Evolutionary conservation across 768 basidiomycete species (phyloP).

Genomic region (Plicaturopsis crispa): DNA sequence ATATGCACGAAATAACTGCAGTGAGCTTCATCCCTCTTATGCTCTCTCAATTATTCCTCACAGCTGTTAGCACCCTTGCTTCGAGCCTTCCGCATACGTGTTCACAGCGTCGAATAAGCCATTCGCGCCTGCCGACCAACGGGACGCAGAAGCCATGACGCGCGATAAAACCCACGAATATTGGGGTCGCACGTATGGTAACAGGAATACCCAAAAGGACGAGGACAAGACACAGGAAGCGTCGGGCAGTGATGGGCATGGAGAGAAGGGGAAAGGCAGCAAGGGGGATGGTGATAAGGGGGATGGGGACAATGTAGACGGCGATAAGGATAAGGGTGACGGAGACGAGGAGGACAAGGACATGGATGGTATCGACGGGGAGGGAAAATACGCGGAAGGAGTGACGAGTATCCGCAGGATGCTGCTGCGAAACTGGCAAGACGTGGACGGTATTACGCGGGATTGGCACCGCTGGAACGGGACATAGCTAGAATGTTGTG

Average conservation of each 20-base stretch:
- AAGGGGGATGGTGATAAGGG: background rate
- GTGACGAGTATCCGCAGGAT: constrained; percentile 21
- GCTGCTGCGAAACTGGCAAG: constrained; percentile 24
- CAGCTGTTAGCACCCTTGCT: constrained; percentile 42
- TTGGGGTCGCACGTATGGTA: too few species aligned
- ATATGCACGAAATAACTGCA: constrained; percentile 66
- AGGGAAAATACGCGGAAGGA: constrained; percentile 18
- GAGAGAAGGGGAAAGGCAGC: background rate
- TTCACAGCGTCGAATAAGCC: constrained; percentile 60
- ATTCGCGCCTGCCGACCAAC: constrained; percentile 57
- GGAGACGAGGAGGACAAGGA: constrained; percentile 7
- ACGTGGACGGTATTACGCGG: constrained; percentile 18
- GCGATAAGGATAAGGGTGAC: constrained; percentile 5
- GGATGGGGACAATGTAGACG: constrained; percentile 6
- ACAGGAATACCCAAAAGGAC: constrained; percentile 15
- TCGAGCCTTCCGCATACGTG: constrained; percentile 43
- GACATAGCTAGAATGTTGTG: too few species aligned
- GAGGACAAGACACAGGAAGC: constrained; percentile 8
- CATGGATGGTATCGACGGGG: too few species aligned
- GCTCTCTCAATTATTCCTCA: too few species aligned
- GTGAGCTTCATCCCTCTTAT: constrained; percentile 31
- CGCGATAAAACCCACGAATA: constrained; percentile 28
- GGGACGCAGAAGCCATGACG: constrained; percentile 48
- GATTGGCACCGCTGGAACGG: too few species aligned
- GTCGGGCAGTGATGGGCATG: background rate